Percentiles rank a stretch among this genome's conserved stretches.
phyloP scores from a whole-genome alignment of 805 yeast species.

The Hanseniaspora singularis region DNA sequence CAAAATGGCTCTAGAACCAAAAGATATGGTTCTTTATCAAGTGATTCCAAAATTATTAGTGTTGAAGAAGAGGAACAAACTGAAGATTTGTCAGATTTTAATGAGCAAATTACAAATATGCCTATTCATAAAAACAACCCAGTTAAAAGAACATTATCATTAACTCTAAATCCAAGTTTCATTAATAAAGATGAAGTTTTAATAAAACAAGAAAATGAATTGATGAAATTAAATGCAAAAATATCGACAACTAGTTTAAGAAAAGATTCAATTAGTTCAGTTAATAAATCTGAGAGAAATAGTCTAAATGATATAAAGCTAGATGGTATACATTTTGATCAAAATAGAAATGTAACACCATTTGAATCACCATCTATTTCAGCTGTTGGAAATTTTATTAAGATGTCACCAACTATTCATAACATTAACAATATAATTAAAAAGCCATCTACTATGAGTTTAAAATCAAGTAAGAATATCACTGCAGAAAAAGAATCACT shows the following conservation, averaged over 20 bases:
- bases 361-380: background rate
- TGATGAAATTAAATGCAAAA: constrained; percentile 3
- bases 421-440: background rate
- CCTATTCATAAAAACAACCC: background rate
- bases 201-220: constrained; percentile 10
- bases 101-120: too few relatives aligned
- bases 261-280: background rate
- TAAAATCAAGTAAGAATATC: too few relatives aligned
- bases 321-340: background rate
- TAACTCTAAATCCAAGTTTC: constrained; percentile 8
- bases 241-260: constrained; percentile 1
- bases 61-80: too few relatives aligned
- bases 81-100: too few relatives aligned
- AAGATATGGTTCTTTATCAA: background rate
- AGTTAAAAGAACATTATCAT: background rate
- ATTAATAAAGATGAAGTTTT: constrained; percentile 12
- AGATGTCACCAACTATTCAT: constrained; percentile 6
- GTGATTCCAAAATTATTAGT: background rate
- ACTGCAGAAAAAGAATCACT: background rate
- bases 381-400: background rate
- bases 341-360: background rate
- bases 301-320: background rate
- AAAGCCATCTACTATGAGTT: too few relatives aligned
- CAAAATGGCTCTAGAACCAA: background rate
- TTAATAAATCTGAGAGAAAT: background rate